These are phyloP conservation scores for Francoa sonchifolia DNA, from an alignment of 441 rosid genomes.

Conservation along the genomic window DNA sequence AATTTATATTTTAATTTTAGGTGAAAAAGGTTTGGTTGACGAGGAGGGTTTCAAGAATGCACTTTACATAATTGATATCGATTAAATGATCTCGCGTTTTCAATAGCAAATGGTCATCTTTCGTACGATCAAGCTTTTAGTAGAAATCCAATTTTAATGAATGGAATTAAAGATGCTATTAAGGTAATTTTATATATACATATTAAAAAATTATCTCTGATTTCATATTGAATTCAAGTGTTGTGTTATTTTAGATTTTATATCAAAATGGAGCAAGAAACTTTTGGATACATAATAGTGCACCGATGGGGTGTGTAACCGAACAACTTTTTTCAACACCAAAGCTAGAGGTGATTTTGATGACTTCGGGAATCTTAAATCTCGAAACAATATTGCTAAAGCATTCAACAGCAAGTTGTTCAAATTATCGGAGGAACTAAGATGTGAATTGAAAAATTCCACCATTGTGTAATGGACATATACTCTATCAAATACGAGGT, in stretches of 20 bases:
- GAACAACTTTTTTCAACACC: slow-evolving; percentile 19
- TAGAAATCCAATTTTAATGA: slow-evolving; percentile 16
- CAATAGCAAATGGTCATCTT: slow-evolving; percentile 14
- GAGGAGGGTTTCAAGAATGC: slow-evolving; percentile 24
- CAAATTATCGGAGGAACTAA: slow-evolving; percentile 20
- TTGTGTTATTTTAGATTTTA: slow-evolving; percentile 21
- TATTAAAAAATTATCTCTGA: background rate
- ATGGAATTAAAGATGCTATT: slow-evolving; percentile 18
- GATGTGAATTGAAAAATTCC: slow-evolving; percentile 11
- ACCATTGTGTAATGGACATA: slow-evolving; percentile 25
- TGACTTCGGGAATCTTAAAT: slow-evolving; percentile 31
- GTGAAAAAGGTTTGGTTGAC: slow-evolving; percentile 11
- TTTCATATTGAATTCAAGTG: background rate
- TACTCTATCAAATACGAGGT: slow-evolving; percentile 35
- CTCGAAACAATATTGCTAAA: slow-evolving; percentile 37
- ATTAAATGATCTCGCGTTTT: slow-evolving; percentile 24
- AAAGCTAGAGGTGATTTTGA: slow-evolving; percentile 25
- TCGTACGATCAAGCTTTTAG: slow-evolving; percentile 13
- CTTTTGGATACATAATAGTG: slow-evolving; percentile 52
- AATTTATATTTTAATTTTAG: too few species aligned
- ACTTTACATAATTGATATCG: slow-evolving; percentile 25
- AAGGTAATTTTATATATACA: slow-evolving; percentile 6
- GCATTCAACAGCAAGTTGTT: slow-evolving; percentile 28
- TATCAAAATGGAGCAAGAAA: slow-evolving; percentile 36
- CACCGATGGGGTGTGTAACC: slow-evolving; percentile 58